Base-by-base conservation (phyloP, 2,329 filamentous ascomycete genomes). In the Sphaerulina populicola region DNA sequence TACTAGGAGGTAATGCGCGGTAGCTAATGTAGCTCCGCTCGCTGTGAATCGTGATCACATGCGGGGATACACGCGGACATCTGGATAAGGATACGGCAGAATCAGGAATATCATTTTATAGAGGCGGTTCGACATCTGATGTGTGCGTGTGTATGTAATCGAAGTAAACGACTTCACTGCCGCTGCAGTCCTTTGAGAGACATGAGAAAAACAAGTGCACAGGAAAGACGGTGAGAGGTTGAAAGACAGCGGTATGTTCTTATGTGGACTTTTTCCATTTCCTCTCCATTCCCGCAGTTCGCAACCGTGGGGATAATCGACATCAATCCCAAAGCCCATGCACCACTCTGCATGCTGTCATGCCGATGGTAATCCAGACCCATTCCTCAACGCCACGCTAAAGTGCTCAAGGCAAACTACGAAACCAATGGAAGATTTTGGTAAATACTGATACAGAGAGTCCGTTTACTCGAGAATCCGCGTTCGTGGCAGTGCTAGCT, bases 361-460 rank as follows among this genome's bases (percentile, higher is more conserved):
- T 46, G 43, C 18, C 30, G 21, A 23, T 27, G 23, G 23, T 27
- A 7, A 27, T 27, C 7, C 8, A 31, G 23, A 33, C 33, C 35
- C n/a, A 31, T 43, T n/a, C 36, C 49, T 36, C 41, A 53, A 55
- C 54, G 54, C 53, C 50, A 47, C 43, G 53, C 53, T 55, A 27
- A 46, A 44, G 43, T 51, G 40, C 40, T 52, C 10, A 41, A 48
- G 21, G 23, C 15, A 11, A 44, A 31, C 12, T 8, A 15, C 15
- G 11, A 31, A 31, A 44, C n/a, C 10, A 9, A 7, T n/a, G 6
- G 10, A 35, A 11, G 31, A 11, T n/a, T n/a, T 35, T 11, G 12
- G 2, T 11, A 7, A 11, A n/a, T 35, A n/a, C 10, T 35, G 31
- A 35, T 35, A 30, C 23, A 42, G 23, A 29, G 40, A 27, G 23